These are phyloP conservation scores for Lophiostoma macrostomum DNA, from an alignment of 495 filamentous ascomycete genomes.

Conservation along the genomic window DNA sequence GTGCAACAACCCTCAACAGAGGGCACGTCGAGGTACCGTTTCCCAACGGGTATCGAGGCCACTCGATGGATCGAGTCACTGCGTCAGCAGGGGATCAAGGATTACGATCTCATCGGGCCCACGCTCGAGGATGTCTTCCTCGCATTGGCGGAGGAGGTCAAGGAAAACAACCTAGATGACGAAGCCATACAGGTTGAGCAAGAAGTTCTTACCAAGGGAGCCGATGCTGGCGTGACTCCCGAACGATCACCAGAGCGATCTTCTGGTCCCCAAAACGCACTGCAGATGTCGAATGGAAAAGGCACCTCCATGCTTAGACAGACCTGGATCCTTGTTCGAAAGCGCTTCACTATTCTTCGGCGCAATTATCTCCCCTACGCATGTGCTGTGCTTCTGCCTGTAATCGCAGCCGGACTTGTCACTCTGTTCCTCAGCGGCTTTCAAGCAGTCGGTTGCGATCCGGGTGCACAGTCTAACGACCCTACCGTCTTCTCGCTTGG, in stretches of 20 bases:
- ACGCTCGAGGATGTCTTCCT: constrained; percentile 89
- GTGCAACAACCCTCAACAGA: constrained; percentile 37
- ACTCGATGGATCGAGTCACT: constrained; percentile 63
- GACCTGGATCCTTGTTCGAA: constrained; percentile 69
- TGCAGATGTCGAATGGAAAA: constrained; percentile 59
- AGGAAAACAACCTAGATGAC: constrained; percentile 32
- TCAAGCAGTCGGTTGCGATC: constrained; percentile 55
- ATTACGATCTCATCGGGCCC: constrained; percentile 77
- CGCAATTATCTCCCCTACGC: constrained; percentile 71
- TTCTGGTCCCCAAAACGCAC: constrained; percentile 21
- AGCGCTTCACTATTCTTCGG: constrained; percentile 71
- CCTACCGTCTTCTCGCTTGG: constrained; percentile 43
- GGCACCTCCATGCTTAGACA: constrained; percentile 63
- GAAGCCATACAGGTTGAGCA: neutral
- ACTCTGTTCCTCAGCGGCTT: constrained; percentile 66
- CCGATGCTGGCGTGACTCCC: too few species aligned
- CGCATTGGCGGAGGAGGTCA: constrained; percentile 66
- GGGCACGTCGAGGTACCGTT: constrained; percentile 50
- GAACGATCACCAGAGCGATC: constrained; percentile 3
- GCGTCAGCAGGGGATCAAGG: constrained; percentile 59
- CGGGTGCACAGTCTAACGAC: constrained; percentile 42
- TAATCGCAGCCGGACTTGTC: constrained; percentile 71
- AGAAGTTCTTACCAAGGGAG: neutral
- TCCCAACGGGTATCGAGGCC: constrained; percentile 61
- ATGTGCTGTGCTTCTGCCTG: constrained; percentile 68